Base-by-base conservation (phyloP, 345 rosid species). In the Corchorus capsularis region DNA sequence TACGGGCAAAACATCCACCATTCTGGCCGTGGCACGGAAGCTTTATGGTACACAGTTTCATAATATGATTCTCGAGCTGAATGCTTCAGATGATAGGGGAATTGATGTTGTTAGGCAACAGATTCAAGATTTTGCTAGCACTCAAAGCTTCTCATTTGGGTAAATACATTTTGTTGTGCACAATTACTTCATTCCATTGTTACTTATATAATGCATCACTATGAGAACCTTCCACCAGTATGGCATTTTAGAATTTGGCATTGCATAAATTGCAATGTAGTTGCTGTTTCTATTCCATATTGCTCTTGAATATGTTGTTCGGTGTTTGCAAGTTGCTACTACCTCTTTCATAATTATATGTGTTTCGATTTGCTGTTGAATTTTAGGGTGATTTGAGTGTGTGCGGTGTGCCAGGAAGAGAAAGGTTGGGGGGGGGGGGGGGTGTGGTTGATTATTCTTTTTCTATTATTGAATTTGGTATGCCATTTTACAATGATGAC, bases 1-100 rank as follows among this genome's bases (percentile, higher is more conserved):
- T 8, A 93, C 99, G 0, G 99, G 99, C 8, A 96, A 96, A 84
- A 96, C 99, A n/a, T 96, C 99, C 0, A 96, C 99, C 43, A 96
- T 96, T 77, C 93, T 96, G 75, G 99, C 99, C 0, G 96, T 96
- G 74, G 94, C 99, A 2, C 87, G 98, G 46, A 96, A 96, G 82
- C 96, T 96, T 15, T 96, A 93, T 22, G 99, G 99, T 43, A 82
- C 90, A 6, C 91, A 89, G 79, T 96, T 86, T 78, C 94, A 90
- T 63, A 93, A 91, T 56, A 96, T 96, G 99, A 96, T 96, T 66
- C 85, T 96, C 78, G 99, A 96, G 88, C 83, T 96, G 65, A 96
- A 96, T 73, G 99, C 99, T 0, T 96, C 99, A 0, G 98, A 96
- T 63, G 99, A 96, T 63, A 88, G 99, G 78, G 99, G 99, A 19